phyloP scores from a whole-genome alignment of 78 protist species.

The Dictyostelium brefeldianum region DNA sequence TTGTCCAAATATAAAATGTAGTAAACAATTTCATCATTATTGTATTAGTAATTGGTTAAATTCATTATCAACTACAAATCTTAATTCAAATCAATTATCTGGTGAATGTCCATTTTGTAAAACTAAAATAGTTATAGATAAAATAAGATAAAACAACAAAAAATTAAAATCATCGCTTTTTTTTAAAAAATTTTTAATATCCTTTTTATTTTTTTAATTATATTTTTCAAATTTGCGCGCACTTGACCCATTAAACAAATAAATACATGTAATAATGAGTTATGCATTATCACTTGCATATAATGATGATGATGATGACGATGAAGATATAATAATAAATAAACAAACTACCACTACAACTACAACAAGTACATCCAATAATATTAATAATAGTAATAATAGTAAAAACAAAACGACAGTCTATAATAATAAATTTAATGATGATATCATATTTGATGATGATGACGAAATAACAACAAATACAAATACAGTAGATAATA shows the following conservation, averaged over 20 bases:
- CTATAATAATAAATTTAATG: neutral
- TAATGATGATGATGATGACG: neutral
- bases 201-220: no score
- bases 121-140: slow-evolving; percentile 2
- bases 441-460: neutral
- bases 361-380: neutral
- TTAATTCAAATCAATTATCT: neutral
- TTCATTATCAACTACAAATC: slow-evolving; percentile 10
- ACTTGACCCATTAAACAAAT: no score
- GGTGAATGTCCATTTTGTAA: slow-evolving; percentile 71
- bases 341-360: neutral
- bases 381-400: neutral
- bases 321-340: neutral
- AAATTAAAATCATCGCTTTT: neutral
- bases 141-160: neutral
- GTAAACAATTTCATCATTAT: slow-evolving; percentile 37
- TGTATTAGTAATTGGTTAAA: slow-evolving; percentile 53
- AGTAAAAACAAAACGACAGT: neutral
- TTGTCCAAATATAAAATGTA: slow-evolving; percentile 40
- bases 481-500: neutral
- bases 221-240: no score
- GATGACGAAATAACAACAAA: neutral
- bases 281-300: neutral
- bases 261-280: no score
- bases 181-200: no score